Conservation (phyloP, 805 yeast species). For the Yarrowia hollandica region DNA sequence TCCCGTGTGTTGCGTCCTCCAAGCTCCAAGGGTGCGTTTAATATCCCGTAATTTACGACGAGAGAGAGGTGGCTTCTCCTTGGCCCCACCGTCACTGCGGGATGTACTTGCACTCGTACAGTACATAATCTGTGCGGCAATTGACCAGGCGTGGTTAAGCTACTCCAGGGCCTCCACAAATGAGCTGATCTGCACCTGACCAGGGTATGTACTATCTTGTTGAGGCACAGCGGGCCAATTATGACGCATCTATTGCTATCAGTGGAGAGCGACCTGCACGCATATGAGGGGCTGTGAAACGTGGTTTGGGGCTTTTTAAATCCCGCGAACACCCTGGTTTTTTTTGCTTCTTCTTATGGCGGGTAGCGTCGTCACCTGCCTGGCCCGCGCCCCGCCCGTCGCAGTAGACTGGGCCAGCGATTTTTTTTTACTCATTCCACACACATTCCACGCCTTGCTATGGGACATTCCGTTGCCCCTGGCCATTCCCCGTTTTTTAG, state of each 20-base stretch:
- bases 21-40: background rate
- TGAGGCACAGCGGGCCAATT: conserved; percentile 16
- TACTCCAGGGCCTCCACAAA: conserved; percentile 10
- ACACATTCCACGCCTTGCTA: background rate
- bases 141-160: background rate
- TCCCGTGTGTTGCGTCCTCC: background rate
- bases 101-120: background rate
- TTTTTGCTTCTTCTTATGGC: too few species aligned
- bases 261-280: too few species aligned
- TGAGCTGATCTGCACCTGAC: conserved; percentile 16
- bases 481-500: conserved; percentile 20
- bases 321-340: too few species aligned
- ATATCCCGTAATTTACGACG: background rate
- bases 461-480: conserved; percentile 12
- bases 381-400: too few species aligned
- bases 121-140: conserved; percentile 13
- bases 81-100: too few species aligned
- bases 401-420: too few species aligned
- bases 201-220: conserved; percentile 5
- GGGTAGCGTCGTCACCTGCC: too few species aligned
- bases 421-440: background rate
- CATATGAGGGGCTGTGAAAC: background rate
- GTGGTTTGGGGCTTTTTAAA: background rate
- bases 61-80: too few species aligned
- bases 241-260: conserved; percentile 20